A percentile compares a stretch with the other conserved stretches of the same genome.
These are phyloP conservation scores for Stephanodiscus triporus DNA, from an alignment of 108 stramenopile genomes.

Conservation along the genomic window DNA sequence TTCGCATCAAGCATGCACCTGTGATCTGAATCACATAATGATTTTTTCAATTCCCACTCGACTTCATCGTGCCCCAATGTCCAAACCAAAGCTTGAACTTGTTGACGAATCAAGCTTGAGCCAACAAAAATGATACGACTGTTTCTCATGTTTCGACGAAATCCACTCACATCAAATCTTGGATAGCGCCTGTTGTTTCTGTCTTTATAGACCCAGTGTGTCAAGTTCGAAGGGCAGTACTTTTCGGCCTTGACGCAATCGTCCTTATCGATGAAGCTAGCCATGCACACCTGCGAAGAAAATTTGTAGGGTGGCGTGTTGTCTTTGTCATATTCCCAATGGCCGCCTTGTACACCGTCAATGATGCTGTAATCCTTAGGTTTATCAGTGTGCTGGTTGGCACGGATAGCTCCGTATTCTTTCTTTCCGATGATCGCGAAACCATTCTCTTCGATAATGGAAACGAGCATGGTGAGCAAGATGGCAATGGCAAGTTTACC, in stretches of 20 bases:
- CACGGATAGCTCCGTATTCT: no score
- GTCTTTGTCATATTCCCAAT: constrained; percentile 10
- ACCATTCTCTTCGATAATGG: no score
- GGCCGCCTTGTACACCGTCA: not conserved
- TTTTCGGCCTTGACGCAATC: not conserved
- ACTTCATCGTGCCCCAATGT: constrained; percentile 16
- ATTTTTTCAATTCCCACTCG: constrained; percentile 1
- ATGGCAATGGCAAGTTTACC: no score
- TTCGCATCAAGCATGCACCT: constrained; percentile 5
- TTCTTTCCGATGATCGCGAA: no score
- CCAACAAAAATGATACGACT: constrained; percentile 21
- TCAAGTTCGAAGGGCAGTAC: not conserved
- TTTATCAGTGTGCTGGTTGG: no score
- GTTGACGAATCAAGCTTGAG: constrained; percentile 23
- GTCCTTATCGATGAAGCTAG: not conserved
- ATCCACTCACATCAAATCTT: constrained; percentile 20
- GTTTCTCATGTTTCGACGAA: constrained; percentile 17
- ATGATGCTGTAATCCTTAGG: no score
- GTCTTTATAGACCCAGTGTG: constrained; percentile 12
- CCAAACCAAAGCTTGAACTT: constrained; percentile 24
- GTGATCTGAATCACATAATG: not conserved
- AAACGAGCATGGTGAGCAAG: no score
- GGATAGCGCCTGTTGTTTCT: constrained; percentile 16
- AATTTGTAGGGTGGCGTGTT: not conserved
- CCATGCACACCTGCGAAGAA: not conserved